A percentile compares a stretch with the other conserved stretches of the same genome.
These are phyloP conservation scores for Coemansia sp. DNA, from an alignment of 192 early-diverging fungal species.

Conservation along the genomic window DNA sequence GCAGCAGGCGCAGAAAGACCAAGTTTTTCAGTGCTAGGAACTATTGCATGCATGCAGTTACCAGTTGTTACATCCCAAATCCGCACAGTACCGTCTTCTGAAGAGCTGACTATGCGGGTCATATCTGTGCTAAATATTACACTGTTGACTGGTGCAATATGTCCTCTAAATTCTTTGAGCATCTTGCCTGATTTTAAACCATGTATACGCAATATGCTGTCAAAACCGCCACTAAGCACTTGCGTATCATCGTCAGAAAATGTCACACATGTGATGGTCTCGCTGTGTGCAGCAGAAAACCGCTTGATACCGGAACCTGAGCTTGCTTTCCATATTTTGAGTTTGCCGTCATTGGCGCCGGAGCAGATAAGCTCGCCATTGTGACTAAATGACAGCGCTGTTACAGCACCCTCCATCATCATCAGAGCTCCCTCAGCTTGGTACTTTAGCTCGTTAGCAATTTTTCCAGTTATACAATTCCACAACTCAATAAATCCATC, in stretches of 20 bases:
- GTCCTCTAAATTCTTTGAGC: conserved; percentile 89
- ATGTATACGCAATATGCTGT: conserved; percentile 76
- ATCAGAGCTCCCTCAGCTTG: conserved; percentile 82
- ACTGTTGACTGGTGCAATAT: conserved; percentile 84
- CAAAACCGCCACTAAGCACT: conserved; percentile 78
- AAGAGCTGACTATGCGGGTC: conserved; percentile 69
- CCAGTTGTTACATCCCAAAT: conserved; percentile 88
- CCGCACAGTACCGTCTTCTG: conserved; percentile 78
- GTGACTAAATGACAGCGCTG: conserved; percentile 75
- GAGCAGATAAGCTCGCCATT: conserved; percentile 74
- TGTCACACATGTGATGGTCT: conserved; percentile 75
- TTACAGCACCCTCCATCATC: conserved; percentile 85
- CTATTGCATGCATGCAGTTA: conserved; percentile 62
- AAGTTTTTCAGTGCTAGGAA: conserved; percentile 55
- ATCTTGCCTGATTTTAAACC: conserved; percentile 91
- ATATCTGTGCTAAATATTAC: conserved; percentile 73
- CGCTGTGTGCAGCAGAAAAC: conserved; percentile 79
- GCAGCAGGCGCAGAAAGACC: conserved; percentile 46
- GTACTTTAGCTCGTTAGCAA: conserved; percentile 84
- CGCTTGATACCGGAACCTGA: conserved; percentile 70
- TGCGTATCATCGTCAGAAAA: conserved; percentile 80
- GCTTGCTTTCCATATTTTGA: conserved; percentile 84
- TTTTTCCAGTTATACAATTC: conserved; percentile 90
- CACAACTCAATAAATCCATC: conserved; percentile 98
- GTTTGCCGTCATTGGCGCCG: conserved; percentile 79